Conservation (phyloP, 1,139 yeast species). For the Wickerhamiella pararugosa region DNA sequence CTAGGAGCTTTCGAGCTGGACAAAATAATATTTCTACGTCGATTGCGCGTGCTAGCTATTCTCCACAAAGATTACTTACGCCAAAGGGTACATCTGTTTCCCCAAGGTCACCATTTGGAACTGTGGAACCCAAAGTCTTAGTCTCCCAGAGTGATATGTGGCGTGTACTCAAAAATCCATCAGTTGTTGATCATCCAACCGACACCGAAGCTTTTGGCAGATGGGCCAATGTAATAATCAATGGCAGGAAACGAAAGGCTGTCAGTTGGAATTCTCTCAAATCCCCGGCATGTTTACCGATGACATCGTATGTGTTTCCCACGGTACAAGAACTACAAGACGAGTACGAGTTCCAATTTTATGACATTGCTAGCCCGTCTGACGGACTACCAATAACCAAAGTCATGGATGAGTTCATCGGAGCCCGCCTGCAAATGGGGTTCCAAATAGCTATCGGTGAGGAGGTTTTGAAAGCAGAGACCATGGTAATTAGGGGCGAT, state of each 20-base stretch:
- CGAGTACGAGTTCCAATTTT: slow-evolving; percentile 37
- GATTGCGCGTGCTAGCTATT: too few species aligned
- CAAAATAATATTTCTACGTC: too few species aligned
- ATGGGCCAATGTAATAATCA: slow-evolving; percentile 85
- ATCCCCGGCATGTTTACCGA: slow-evolving; percentile 86
- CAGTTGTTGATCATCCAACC: slow-evolving; percentile 15
- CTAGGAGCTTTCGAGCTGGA: too few species aligned
- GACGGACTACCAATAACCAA: slow-evolving; percentile 45
- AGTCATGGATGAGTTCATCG: slow-evolving; percentile 75
- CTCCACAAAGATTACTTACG: too few species aligned
- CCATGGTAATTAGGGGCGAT: slow-evolving; percentile 41
- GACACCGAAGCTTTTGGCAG: slow-evolving; percentile 33
- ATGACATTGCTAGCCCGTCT: slow-evolving; percentile 44
- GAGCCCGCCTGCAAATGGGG: slow-evolving; percentile 66
- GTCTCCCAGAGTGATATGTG: slow-evolving; percentile 13
- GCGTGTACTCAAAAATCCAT: slow-evolving; percentile 16
- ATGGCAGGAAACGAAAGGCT: slow-evolving; percentile 43
- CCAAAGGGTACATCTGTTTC: too few species aligned
- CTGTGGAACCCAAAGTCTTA: neutral
- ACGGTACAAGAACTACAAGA: slow-evolving; percentile 40
- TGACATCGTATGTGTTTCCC: slow-evolving; percentile 67
- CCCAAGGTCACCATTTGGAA: too few species aligned
- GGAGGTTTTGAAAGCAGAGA: slow-evolving; percentile 48
- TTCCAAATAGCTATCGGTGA: slow-evolving; percentile 78
- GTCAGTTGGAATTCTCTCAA: slow-evolving; percentile 88